Base-by-base conservation (phyloP, 345 rosid species). In the Hevea brasiliensis region DNA sequence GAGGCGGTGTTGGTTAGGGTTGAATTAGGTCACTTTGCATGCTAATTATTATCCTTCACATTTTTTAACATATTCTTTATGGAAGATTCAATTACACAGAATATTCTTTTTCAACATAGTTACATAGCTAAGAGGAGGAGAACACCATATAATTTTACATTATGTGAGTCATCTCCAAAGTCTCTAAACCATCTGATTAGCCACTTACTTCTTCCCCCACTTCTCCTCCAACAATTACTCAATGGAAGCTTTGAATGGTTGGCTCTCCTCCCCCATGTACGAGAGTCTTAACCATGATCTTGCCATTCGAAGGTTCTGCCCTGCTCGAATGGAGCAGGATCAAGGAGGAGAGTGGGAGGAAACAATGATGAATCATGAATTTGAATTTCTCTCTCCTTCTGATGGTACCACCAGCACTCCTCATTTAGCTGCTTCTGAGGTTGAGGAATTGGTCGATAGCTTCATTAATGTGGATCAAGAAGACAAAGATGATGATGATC, bases 251-350 rank as follows among this genome's bases (percentile, higher is more conserved):
- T 70, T 81, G 67, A 74, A 82, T 61, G 84, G 69, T 8, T 74
- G 81, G 61, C 79, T 79, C 59, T 68, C 77, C 70, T 83, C 73
- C 74, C 77, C 89, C 66, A 15, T 72, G 37, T 45, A 75, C 26
- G 87, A 86, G 51, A 71, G 71, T 76, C 73, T 78, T 72, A 75
- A 83, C 81, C 87, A 82, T 14, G 90, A 89, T 45, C 80, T 80
- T 68, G 90, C 93, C 76, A 83, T 89, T 18, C 57, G 89, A 78
- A 82, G 85, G 76, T 89, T 89, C 58, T 87, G 93, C 60, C 88
- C 89, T 8, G 93, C 86, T 62, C 69, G 93, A 79, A 41, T 81
- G 57, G 84, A 85, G 82, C 83, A 79, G 47, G 89, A 85, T 27
- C 84, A 78, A 67, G 63, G 40, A 23, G 79, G 47, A 45, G 88